Evolutionary conservation across 164 flowering plant species (phyloP).

Genomic region (Nymphaea colorata): DNA sequence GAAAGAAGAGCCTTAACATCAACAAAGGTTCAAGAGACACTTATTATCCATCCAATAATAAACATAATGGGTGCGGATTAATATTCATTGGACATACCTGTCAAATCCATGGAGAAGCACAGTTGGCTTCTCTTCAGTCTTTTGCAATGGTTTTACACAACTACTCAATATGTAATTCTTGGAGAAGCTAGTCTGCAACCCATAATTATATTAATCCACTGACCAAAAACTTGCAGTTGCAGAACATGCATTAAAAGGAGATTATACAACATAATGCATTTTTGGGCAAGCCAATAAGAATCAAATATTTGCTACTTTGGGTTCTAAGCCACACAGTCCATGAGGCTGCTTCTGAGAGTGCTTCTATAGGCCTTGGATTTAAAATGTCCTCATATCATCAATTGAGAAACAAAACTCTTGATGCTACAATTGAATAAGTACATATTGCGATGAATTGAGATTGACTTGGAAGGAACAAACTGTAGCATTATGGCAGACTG

Average conservation of each 20-base stretch:
- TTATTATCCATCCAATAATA: too few relatives aligned
- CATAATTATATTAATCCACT: neutral
- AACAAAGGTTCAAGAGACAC: too few relatives aligned
- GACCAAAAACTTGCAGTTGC: neutral
- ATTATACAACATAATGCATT: neutral
- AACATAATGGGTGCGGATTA: too few relatives aligned
- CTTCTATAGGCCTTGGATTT: neutral
- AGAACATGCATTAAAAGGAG: neutral
- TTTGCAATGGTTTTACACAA: slow-evolving; percentile 52
- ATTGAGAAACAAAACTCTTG: neutral
- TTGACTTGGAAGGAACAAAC: too few relatives aligned
- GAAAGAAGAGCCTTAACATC: too few relatives aligned
- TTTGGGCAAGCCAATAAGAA: too few relatives aligned
- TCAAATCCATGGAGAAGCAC: slow-evolving; percentile 95
- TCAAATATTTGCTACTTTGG: neutral
- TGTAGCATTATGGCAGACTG: too few relatives aligned
- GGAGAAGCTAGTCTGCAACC: slow-evolving; percentile 35
- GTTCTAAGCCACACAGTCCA: neutral
- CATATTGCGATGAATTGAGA: too few relatives aligned
- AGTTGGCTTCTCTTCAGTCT: slow-evolving; percentile 35
- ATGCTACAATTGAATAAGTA: neutral
- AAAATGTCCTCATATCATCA: too few relatives aligned
- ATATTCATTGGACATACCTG: slow-evolving; percentile 33
- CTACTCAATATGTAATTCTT: slow-evolving; percentile 61
- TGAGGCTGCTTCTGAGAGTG: neutral